These are phyloP conservation scores for Lindgomyces ingoldianus DNA, from an alignment of 495 filamentous ascomycete genomes.

Conservation along the genomic window DNA sequence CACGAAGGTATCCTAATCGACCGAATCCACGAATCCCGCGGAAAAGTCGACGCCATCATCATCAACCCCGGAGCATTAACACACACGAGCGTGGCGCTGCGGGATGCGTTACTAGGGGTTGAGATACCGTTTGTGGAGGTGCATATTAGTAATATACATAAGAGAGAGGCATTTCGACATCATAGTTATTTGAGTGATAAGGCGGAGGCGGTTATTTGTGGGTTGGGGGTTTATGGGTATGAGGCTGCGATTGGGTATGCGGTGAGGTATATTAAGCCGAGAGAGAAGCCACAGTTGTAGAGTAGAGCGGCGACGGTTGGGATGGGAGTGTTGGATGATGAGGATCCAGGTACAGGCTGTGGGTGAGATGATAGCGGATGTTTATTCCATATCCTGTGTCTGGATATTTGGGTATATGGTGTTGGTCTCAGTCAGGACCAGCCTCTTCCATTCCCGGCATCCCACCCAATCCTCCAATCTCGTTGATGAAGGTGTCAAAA, in stretches of 20 bases:
- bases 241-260: conserved; percentile 67
- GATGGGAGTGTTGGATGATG: background rate
- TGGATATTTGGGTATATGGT: no score
- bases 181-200: conserved; percentile 72
- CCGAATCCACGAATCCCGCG: conserved; percentile 39
- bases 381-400: background rate
- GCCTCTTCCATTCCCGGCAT: conserved; percentile 51
- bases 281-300: conserved; percentile 37
- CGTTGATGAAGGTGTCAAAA: conserved; percentile 73
- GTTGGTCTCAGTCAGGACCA: no score
- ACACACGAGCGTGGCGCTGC: conserved; percentile 66
- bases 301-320: no score
- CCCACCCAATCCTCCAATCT: conserved; percentile 66
- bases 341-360: background rate
- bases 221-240: conserved; percentile 69
- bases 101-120: conserved; percentile 66
- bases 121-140: conserved; percentile 70
- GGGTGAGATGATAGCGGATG: background rate
- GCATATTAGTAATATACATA: conserved; percentile 70
- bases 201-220: conserved; percentile 66
- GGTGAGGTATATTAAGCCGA: conserved; percentile 50
- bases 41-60: conserved; percentile 59
- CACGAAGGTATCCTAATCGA: conserved; percentile 63
- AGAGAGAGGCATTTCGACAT: conserved; percentile 61
- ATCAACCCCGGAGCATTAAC: conserved; percentile 72